phyloP scores from a whole-genome alignment of 768 basidiomycete genomes.

The Mycena galopus region DNA sequence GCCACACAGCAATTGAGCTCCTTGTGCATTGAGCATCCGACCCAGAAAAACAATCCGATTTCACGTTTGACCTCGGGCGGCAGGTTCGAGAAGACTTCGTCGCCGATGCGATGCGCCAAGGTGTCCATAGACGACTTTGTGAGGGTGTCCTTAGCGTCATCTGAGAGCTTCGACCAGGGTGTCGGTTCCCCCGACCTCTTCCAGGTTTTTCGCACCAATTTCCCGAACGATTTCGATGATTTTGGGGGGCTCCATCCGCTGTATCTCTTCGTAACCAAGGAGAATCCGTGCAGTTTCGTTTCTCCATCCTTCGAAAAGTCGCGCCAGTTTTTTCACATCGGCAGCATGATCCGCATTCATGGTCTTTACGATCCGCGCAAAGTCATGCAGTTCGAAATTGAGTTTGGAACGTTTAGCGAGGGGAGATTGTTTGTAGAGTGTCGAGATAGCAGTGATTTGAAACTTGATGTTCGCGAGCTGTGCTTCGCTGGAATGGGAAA shows the following conservation, averaged over 20 bases:
- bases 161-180: constrained; percentile 14
- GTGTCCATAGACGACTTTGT: constrained; percentile 13
- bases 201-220: not conserved
- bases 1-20: constrained; percentile 37
- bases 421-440: not conserved
- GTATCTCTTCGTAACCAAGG: constrained; percentile 7
- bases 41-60: constrained; percentile 38
- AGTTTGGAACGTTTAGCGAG: not conserved
- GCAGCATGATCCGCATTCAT: constrained; percentile 16
- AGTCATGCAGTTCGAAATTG: constrained; percentile 17
- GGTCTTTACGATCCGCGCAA: constrained; percentile 7
- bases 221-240: not conserved
- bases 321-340: constrained; percentile 2
- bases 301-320: not conserved
- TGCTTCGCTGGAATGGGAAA: constrained; percentile 38
- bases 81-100: constrained; percentile 20
- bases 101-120: constrained; percentile 25
- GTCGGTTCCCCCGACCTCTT: constrained; percentile 19
- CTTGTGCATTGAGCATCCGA: constrained; percentile 46
- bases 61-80: constrained; percentile 14
- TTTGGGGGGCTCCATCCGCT: not conserved
- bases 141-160: constrained; percentile 19
- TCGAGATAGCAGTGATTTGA: constrained; percentile 1
- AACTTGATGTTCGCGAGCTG: constrained; percentile 27
- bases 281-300: not conserved